phyloP scores from a whole-genome alignment of 352 stramenopile genomes.

The Phytopythium oedochilum region DNA sequence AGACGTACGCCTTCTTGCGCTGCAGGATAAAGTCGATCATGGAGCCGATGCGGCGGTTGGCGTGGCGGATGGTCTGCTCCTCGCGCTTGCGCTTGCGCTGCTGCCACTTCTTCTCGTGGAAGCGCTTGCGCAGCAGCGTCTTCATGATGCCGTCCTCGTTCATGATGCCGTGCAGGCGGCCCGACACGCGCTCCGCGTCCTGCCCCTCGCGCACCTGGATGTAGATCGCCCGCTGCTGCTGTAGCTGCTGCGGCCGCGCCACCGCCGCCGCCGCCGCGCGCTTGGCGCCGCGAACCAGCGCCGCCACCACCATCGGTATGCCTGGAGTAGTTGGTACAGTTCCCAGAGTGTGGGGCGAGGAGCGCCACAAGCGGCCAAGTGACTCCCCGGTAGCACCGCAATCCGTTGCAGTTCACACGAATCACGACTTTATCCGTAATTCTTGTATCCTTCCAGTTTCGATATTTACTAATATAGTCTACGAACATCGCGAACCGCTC shows the following conservation, averaged over 20 bases:
- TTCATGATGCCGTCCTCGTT: slow-evolving; percentile 76
- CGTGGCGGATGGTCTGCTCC: slow-evolving; percentile 75
- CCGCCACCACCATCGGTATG: slow-evolving; percentile 24
- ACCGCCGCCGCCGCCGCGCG: slow-evolving; percentile 15
- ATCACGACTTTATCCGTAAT: neutral
- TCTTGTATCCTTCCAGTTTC: neutral
- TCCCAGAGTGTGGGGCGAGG: too few species aligned
- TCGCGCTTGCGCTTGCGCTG: slow-evolving; percentile 76
- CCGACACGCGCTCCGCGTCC: slow-evolving; percentile 45
- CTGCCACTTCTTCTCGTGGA: slow-evolving; percentile 85
- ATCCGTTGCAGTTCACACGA: too few species aligned
- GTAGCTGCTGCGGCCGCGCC: slow-evolving; percentile 5
- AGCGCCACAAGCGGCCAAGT: neutral
- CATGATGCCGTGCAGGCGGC: slow-evolving; percentile 64
- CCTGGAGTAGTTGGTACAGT: too few species aligned
- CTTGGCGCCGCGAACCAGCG: slow-evolving; percentile 23
- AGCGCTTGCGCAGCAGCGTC: slow-evolving; percentile 59
- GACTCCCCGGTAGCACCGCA: neutral
- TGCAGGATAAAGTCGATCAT: slow-evolving; percentile 85
- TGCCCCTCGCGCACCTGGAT: slow-evolving; percentile 41
- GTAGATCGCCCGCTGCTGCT: slow-evolving; percentile 41
- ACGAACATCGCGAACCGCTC: neutral
- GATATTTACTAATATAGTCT: neutral
- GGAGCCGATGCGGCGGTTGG: slow-evolving; percentile 73
- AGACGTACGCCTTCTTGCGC: slow-evolving; percentile 76